These are phyloP conservation scores for Rutstroemia sp. DNA, from an alignment of 2,329 filamentous ascomycete species.

Conservation along the genomic window DNA sequence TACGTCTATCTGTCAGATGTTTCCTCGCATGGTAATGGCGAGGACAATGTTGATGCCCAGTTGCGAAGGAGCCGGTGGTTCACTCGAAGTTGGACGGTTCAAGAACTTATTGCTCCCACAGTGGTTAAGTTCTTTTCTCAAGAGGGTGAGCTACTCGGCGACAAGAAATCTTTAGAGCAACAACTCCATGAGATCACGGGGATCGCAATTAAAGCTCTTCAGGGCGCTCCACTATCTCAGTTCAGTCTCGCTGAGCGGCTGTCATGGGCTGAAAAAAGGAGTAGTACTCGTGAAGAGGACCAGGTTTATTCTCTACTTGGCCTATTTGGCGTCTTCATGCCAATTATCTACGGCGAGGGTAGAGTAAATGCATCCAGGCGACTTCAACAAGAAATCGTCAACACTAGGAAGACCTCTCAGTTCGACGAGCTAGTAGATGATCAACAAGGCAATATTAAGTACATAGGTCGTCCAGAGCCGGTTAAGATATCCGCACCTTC, in stretches of 20 bases:
- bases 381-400: too few relatives aligned
- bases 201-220: not conserved
- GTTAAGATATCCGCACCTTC: too few relatives aligned
- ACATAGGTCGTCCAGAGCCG: too few relatives aligned
- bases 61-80: not conserved
- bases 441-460: too few relatives aligned
- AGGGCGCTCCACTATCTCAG: not conserved
- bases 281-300: not conserved
- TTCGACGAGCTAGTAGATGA: too few relatives aligned
- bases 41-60: not conserved
- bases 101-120: not conserved
- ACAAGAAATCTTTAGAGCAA: not conserved
- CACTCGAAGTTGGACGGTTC: not conserved
- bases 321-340: not conserved
- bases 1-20: conserved; percentile 1
- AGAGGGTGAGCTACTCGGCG: not conserved
- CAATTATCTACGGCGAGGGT: not conserved
- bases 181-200: not conserved
- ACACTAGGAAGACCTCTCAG: too few relatives aligned
- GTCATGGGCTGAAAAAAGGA: not conserved
- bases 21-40: not conserved
- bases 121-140: not conserved
- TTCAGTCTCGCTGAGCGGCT: not conserved
- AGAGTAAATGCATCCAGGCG: not conserved
- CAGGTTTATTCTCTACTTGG: not conserved